phyloP scores from a whole-genome alignment of 345 rosid genomes.

The Leavenworthia alabamica region DNA sequence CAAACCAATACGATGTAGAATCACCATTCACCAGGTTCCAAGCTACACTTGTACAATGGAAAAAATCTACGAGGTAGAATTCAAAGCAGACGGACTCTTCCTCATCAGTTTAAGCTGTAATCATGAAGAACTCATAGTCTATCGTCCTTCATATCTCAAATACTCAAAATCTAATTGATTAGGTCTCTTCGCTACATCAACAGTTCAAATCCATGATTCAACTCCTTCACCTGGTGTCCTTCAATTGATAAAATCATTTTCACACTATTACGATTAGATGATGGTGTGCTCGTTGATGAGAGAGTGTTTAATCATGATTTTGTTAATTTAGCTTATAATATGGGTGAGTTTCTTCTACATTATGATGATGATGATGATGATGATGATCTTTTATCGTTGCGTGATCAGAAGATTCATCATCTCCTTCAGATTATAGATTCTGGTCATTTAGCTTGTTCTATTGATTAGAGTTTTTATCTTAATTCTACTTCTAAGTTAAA shows the following conservation, averaged over 20 bases:
- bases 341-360: constrained; percentile 90
- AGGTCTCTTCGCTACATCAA: constrained; percentile 86
- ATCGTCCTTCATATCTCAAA: constrained; percentile 79
- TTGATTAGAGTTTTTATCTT: constrained; percentile 75
- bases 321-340: constrained; percentile 63
- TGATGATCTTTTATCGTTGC: constrained; percentile 83
- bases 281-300: constrained; percentile 74
- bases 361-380: no score
- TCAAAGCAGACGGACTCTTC: constrained; percentile 92
- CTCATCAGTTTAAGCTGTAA: constrained; percentile 85
- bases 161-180: constrained; percentile 57
- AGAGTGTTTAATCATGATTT: constrained; percentile 80
- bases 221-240: constrained; percentile 63
- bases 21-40: no score
- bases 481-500: constrained; percentile 77
- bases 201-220: constrained; percentile 76
- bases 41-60: no score
- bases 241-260: constrained; percentile 79
- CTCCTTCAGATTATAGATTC: constrained; percentile 88
- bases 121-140: constrained; percentile 77
- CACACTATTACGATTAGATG: constrained; percentile 75
- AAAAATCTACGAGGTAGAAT: constrained; percentile 72
- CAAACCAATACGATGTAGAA: constrained; percentile 50
- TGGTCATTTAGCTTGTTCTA: constrained; percentile 77
- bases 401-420: constrained; percentile 84